Evolutionary conservation across 371 early-diverging fungal genomes (phyloP).

Genomic region (Zychaea mexicana): DNA sequence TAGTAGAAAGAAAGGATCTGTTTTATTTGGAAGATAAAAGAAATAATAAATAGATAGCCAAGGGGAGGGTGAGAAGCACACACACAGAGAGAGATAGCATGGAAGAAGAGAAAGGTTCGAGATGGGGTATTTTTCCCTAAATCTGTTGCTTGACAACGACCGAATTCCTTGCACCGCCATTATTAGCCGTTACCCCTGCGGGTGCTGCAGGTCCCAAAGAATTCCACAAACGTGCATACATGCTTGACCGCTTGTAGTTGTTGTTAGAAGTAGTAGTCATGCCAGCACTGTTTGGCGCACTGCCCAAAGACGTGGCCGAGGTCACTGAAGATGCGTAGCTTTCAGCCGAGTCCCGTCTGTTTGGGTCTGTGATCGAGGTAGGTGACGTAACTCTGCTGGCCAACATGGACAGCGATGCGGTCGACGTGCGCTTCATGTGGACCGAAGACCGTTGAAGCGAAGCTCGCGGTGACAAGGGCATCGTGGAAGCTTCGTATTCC

Average conservation of each 20-base stretch:
- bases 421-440: conserved; percentile 26
- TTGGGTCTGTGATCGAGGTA: conserved; percentile 19
- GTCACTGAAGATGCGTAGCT: conserved; percentile 44
- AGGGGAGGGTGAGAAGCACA: no score
- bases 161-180: conserved; percentile 5
- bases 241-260: conserved; percentile 41
- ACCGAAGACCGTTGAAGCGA: conserved; percentile 3
- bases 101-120: no score
- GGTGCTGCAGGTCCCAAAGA: not conserved
- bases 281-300: conserved; percentile 4
- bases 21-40: no score
- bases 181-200: not conserved
- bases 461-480: conserved; percentile 11
- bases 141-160: conserved; percentile 13
- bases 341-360: conserved; percentile 31
- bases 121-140: not conserved
- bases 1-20: no score
- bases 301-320: conserved; percentile 35
- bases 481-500: conserved; percentile 37
- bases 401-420: conserved; percentile 32
- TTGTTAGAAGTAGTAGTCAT: conserved; percentile 12
- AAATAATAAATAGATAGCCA: no score
- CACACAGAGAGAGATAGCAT: no score
- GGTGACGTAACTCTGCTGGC: conserved; percentile 31
- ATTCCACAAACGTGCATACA: conserved; percentile 50